A percentile compares a stretch with the other conserved stretches of the same genome.
These are phyloP conservation scores for Ustilago sp. DNA, from an alignment of 1,284 basidiomycete genomes.

Conservation along the genomic window DNA sequence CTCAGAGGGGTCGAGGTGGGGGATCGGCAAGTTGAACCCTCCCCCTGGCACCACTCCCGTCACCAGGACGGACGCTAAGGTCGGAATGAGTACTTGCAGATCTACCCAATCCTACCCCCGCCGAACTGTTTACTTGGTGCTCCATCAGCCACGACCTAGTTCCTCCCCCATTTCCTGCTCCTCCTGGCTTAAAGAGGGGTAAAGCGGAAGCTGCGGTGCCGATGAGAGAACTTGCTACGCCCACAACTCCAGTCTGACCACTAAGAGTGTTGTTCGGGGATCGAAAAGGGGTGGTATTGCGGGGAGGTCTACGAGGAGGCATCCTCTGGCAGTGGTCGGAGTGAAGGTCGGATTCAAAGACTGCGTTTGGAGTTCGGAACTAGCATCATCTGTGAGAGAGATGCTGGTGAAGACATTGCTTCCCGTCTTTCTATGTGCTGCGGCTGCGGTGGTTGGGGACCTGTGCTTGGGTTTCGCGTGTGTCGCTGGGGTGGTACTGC, in stretches of 20 bases:
- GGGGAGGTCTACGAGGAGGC: conserved; percentile 3
- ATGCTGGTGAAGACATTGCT: conserved; percentile 44
- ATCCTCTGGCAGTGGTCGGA: conserved; percentile 9
- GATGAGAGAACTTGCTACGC: conserved; percentile 3
- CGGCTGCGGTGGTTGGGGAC: too few relatives aligned
- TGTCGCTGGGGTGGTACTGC: conserved; percentile 1
- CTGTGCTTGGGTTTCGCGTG: conserved; percentile 2
- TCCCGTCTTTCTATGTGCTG: conserved; percentile 27
- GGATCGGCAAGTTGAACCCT: conserved; percentile 34
- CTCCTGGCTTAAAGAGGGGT: conserved; percentile 8
- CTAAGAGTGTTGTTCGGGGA: not conserved
- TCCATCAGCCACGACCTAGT: conserved; percentile 30
- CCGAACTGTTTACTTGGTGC: conserved; percentile 39
- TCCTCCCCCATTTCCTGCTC: not conserved
- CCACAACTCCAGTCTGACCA: not conserved
- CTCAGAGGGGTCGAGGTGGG: not conserved
- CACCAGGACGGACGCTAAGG: not conserved
- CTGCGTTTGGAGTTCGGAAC: conserved; percentile 28
- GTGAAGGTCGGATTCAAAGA: conserved; percentile 29
- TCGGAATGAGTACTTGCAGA: conserved; percentile 24
- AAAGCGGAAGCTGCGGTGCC: conserved; percentile 5
- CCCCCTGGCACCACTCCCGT: not conserved
- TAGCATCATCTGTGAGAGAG: conserved; percentile 38
- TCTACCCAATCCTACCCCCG: conserved; percentile 17
- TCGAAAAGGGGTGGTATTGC: not conserved